Percentiles rank a stretch among this genome's conserved stretches.
These are phyloP conservation scores for Ceratocystis diversiconidia DNA, from an alignment of 2,329 filamentous ascomycete genomes.

Conservation along the genomic window DNA sequence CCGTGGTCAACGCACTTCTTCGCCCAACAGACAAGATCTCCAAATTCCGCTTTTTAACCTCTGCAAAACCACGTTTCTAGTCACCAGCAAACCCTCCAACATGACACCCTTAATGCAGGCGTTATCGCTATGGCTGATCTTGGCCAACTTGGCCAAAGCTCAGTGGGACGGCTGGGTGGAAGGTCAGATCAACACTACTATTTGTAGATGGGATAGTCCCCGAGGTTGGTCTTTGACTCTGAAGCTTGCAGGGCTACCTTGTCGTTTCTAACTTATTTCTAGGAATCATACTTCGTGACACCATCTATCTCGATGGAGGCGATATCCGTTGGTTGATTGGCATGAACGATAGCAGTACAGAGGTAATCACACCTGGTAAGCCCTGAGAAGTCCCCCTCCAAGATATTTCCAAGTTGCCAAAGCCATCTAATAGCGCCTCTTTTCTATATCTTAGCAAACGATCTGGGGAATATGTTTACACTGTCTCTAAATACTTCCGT, in stretches of 20 bases:
- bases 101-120: background rate
- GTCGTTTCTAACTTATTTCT: constrained; percentile 7
- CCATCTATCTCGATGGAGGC: constrained; percentile 52
- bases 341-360: constrained; percentile 31
- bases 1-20: too few relatives aligned
- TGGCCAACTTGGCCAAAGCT: constrained; percentile 25
- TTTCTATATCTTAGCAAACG: constrained; percentile 31
- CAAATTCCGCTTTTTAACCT: background rate
- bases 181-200: constrained; percentile 40
- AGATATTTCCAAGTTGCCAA: constrained; percentile 9
- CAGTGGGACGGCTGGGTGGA: constrained; percentile 36
- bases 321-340: constrained; percentile 38
- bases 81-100: background rate
- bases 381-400: constrained; percentile 7
- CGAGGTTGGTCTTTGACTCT: constrained; percentile 26
- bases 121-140: constrained; percentile 20
- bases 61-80: background rate
- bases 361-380: constrained; percentile 30
- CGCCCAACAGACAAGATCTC: too few relatives aligned
- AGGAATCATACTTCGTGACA: constrained; percentile 47
- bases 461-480: constrained; percentile 37
- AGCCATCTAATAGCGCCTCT: background rate
- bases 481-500: constrained; percentile 42
- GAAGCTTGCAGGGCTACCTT: background rate
- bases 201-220: constrained; percentile 43